Conservation (phyloP, 495 filamentous ascomycete species). For the Xylaria acuta region DNA sequence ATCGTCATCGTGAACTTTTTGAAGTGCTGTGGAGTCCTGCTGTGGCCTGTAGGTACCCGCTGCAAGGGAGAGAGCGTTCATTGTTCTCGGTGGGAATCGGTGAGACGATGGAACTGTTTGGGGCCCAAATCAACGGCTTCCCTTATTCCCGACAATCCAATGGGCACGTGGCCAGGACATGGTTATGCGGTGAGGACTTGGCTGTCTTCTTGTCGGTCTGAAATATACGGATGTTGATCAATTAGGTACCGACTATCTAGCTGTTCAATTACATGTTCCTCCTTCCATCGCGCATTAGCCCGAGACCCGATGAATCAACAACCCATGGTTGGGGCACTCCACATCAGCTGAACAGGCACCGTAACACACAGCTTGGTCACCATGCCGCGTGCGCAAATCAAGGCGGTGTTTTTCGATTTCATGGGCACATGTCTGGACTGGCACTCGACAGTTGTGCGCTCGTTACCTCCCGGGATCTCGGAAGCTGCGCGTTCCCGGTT, state of each 20-base stretch:
- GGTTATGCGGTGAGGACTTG: slow-evolving; percentile 13
- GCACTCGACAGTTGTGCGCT: slow-evolving; percentile 43
- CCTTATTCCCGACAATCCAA: background rate
- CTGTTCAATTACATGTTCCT: background rate
- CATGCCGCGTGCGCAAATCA: slow-evolving; percentile 38
- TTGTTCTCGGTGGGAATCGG: background rate
- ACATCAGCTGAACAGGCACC: background rate
- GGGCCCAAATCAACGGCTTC: background rate
- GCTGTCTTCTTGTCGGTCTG: background rate
- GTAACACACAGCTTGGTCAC: background rate
- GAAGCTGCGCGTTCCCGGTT: slow-evolving; percentile 43
- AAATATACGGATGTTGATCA: background rate
- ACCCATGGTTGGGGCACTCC: background rate
- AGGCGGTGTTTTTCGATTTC: slow-evolving; percentile 56
- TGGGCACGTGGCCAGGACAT: slow-evolving; percentile 17
- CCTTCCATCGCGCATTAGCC: background rate
- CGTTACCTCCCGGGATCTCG: slow-evolving; percentile 36
- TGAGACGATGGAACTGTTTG: background rate
- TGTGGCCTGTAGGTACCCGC: slow-evolving; percentile 11
- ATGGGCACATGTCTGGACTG: slow-evolving; percentile 57
- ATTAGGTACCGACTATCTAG: background rate
- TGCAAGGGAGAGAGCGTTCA: slow-evolving; percentile 1
- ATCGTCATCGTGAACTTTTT: background rate
- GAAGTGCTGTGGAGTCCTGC: background rate
- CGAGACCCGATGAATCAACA: slow-evolving; percentile 1